phyloP scores from a whole-genome alignment of 208 protist genomes.

The Trypanosoma theileri region DNA sequence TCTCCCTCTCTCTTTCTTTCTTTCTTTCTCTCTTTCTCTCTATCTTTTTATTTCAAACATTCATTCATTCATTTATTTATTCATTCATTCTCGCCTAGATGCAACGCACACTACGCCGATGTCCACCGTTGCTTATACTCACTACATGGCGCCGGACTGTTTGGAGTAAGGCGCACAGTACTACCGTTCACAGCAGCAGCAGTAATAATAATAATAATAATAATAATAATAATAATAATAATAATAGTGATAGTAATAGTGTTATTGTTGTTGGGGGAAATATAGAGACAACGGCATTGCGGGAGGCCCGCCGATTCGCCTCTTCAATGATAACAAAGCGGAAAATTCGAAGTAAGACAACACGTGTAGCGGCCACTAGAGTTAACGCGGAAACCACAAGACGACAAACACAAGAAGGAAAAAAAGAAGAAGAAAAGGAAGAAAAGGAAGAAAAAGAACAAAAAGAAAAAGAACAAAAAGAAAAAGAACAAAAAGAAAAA shows the following conservation, averaged over 20 bases:
- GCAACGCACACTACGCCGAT: constrained; percentile 13
- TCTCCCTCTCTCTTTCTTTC: neutral
- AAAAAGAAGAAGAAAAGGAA: neutral
- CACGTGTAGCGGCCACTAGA: neutral
- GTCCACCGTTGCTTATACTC: constrained; percentile 5
- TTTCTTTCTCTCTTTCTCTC: constrained; percentile 10
- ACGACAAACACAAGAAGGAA: neutral
- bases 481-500: neutral
- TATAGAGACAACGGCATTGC: neutral
- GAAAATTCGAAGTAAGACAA: constrained; percentile 3
- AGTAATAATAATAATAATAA: neutral
- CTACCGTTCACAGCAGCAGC: neutral
- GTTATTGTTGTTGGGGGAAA: neutral
- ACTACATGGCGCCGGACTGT: neutral
- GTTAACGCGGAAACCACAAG: neutral
- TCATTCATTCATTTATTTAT: constrained; percentile 7
- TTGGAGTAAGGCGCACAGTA: neutral
- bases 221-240: neutral
- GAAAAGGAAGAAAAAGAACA: neutral
- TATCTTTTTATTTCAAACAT: neutral
- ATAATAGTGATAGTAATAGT: neutral
- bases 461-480: neutral
- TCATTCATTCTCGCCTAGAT: constrained; percentile 15
- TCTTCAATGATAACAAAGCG: constrained; percentile 17
- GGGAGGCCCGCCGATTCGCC: constrained; percentile 12